These are phyloP conservation scores for Apocynum venetum DNA, from an alignment of 257 asterid genomes.

Conservation along the genomic window DNA sequence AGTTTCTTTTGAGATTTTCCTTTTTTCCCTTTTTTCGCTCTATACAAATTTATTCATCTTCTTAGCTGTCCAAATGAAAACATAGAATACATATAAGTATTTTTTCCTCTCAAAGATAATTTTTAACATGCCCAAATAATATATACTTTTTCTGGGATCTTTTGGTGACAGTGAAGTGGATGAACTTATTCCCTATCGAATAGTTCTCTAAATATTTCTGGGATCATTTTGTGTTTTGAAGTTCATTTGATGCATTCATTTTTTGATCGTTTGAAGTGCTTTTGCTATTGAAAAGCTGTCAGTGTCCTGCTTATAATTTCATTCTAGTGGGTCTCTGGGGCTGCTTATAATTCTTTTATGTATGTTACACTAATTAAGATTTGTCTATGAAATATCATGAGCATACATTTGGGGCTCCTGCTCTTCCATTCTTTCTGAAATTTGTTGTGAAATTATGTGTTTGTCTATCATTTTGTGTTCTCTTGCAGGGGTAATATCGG, in stretches of 20 bases:
- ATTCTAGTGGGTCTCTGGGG: neutral
- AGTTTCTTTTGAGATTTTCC: neutral
- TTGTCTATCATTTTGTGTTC: constrained; percentile 4
- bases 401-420: neutral
- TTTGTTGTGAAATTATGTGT: neutral
- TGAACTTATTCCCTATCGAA: neutral
- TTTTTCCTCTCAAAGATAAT: neutral
- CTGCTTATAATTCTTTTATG: neutral
- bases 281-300: neutral
- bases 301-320: neutral
- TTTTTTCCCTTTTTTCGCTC: neutral
- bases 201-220: neutral
- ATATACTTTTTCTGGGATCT: neutral
- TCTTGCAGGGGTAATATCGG: constrained; percentile 87
- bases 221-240: neutral
- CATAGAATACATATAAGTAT: neutral
- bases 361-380: neutral
- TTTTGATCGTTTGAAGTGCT: neutral
- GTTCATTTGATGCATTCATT: neutral
- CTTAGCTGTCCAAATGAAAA: no score
- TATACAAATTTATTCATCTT: no score
- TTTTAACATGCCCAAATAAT: neutral
- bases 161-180: neutral
- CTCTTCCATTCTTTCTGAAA: neutral
- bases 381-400: neutral